Evolutionary conservation across 176 grass and related monocot species (phyloP), one percentile per base, ranked within the genome.

Genomic region (Carex pumila): DNA sequence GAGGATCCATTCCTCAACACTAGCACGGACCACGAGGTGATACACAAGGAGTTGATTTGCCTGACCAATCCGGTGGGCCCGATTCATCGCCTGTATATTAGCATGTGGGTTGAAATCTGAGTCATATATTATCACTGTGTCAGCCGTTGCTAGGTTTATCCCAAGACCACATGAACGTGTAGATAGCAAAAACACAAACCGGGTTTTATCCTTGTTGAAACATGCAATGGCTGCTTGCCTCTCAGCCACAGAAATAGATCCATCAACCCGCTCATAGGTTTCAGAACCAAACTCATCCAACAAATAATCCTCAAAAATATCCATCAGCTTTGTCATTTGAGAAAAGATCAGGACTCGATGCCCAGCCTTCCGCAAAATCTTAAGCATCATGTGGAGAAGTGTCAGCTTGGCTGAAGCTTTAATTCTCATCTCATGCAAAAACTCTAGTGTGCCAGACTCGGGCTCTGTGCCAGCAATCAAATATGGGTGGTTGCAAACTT

Each of bases 11-110:
- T 99, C 96, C 81, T 99, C 96, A 79, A 99, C 96, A 85, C 96
- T 99, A 85, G 91, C 93, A 56, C 90, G 93, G 39, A 99, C 96
- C 76, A 99, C 93, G 58, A 99, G 96, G 85, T 93, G 92, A 71
- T 99, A 99, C 68, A 99, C 96, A 68, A 99, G 74, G 90, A 99
- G 96, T 82, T 88, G 91, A 15, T 89, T 95, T 25, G 96, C 95
- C 74, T 99, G 96, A 60, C 96, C 96, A 80, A 99, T 99, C 87
- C 96, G 92, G 66, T 99, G 96, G 84, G 96, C 96, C 72, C 96
- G 92, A 75, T 99, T 99, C 96, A 99, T 99, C n/a, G 96, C 96
- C 84, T 99, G 96, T 91, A 99, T 99, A 83, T 99, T 93, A 85
- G 93, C 96, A 91, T 99, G 96, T 68, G 96, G 96, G 69, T 99